These are phyloP conservation scores for Alternaria dauci DNA, from an alignment of 2,329 filamentous ascomycete genomes.

Conservation along the genomic window DNA sequence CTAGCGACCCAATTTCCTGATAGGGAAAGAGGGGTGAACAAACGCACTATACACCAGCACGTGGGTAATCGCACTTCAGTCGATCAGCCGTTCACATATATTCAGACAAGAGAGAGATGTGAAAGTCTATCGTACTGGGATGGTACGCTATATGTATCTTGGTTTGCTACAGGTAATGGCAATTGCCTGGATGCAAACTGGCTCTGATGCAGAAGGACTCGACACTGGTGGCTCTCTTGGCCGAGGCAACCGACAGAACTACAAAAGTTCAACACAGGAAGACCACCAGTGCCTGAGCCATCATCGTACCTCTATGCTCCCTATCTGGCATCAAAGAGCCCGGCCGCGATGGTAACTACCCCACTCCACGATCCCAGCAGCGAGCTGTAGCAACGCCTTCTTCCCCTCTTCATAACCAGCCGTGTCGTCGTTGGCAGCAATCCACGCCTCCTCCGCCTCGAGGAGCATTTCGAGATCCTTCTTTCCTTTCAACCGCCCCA, in stretches of 20 bases:
- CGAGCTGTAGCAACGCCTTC: neutral
- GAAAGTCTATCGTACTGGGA: too few relatives aligned
- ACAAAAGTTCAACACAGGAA: neutral
- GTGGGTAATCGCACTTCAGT: neutral
- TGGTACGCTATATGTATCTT: too few relatives aligned
- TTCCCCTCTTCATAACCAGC: neutral
- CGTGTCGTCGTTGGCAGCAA: neutral
- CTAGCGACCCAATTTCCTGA: neutral
- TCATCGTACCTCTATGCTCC: neutral
- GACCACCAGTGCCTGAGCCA: neutral
- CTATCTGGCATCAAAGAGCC: neutral
- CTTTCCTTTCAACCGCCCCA: neutral
- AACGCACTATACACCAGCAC: too few relatives aligned
- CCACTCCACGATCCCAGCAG: neutral
- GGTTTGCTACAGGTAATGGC: neutral
- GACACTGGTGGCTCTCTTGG: neutral
- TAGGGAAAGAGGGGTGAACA: too few relatives aligned
- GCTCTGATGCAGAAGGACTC: neutral
- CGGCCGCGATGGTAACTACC: neutral
- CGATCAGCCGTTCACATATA: neutral
- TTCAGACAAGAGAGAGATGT: neutral
- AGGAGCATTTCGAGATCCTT: neutral
- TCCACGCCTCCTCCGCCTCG: conserved; percentile 1
- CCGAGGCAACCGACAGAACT: neutral
- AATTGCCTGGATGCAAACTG: neutral